Evolutionary conservation across 495 filamentous ascomycete genomes (phyloP), one percentile per base, ranked within the genome.

Genomic region (Neurospora terricola): DNA sequence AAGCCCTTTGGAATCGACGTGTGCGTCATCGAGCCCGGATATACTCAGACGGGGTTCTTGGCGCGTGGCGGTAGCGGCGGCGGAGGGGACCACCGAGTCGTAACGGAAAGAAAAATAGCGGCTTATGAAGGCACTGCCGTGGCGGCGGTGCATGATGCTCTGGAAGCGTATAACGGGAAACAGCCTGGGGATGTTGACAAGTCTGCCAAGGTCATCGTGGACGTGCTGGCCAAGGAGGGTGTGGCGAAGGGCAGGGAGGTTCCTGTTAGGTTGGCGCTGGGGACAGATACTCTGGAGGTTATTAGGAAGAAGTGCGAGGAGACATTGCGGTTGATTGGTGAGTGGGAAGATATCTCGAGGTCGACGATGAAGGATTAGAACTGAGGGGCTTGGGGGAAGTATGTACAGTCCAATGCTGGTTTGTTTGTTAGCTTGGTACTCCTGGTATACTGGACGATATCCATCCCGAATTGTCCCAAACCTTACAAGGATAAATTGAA

Each of bases 1-100:
- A 76, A 73, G 39, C 78, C 81, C 11, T 82, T 88, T 39, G 81
- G 81, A 3, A 84, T 89, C 69, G 77, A 83, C 2, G 84, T 77
- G 14, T 80, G 81, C 7, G 72, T 80, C 7, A 75, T 89, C 38
- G 87, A 88, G 80, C 87, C 86, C 21, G 86, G 87, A 0, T 83
- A 80, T 76, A 82, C 82, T 70, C 77, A 82, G 34, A 84, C 82
- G 4, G 78, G 74, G 14, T 80, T 83, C 68, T 77, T 80, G 21
- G 48, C 70, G 43, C 43, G 30, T 9, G 70, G 71, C 9, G 40
- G 39, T 4, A 75, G 73, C 7, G 12, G 23, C 1, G 75, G 74
- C 2, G 38, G 36, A 18, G 72, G 69, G 27, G 77, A 78, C 23
- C 79, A 81, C 59, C 48, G 81, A 27, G 27, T 75, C 12, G 70